Conservation (phyloP, 2,329 filamentous ascomycete genomes). For the Neonectria neomacrospora region DNA sequence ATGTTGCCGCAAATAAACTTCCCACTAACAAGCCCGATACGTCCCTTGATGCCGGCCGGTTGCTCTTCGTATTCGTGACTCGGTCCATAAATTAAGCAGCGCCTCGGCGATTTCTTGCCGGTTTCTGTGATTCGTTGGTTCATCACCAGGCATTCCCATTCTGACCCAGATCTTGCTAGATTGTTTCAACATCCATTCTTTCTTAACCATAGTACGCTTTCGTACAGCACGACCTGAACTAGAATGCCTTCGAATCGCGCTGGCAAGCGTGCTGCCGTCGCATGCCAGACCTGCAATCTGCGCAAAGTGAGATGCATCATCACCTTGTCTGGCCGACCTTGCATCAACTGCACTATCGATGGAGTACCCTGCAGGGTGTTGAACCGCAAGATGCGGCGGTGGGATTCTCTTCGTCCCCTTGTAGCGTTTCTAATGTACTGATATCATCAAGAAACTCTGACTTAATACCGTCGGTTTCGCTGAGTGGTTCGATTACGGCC, state of each 20-base stretch:
- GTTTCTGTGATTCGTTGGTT: no score
- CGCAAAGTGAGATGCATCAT: constrained; percentile 42
- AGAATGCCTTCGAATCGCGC: background rate
- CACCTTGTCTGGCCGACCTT: constrained; percentile 35
- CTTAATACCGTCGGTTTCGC: background rate
- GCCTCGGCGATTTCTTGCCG: no score
- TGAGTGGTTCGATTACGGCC: background rate
- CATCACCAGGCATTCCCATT: no score
- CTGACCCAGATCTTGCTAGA: no score
- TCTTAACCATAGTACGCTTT: no score
- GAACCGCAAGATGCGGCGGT: constrained; percentile 19
- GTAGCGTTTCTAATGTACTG: background rate
- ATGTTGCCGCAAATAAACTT: no score
- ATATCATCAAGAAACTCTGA: background rate
- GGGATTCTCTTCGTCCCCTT: background rate
- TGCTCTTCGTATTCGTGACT: no score
- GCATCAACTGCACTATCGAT: constrained; percentile 39
- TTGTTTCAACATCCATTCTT: no score
- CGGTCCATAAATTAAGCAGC: no score
- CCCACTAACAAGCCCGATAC: no score
- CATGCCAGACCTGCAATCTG: constrained; percentile 36
- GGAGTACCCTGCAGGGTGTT: constrained; percentile 33
- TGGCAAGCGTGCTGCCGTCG: constrained; percentile 24
- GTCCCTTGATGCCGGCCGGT: no score
- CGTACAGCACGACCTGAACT: no score